Evolutionary conservation across 768 basidiomycete species (phyloP).

Genomic region (Clitopilus hobsonii): DNA sequence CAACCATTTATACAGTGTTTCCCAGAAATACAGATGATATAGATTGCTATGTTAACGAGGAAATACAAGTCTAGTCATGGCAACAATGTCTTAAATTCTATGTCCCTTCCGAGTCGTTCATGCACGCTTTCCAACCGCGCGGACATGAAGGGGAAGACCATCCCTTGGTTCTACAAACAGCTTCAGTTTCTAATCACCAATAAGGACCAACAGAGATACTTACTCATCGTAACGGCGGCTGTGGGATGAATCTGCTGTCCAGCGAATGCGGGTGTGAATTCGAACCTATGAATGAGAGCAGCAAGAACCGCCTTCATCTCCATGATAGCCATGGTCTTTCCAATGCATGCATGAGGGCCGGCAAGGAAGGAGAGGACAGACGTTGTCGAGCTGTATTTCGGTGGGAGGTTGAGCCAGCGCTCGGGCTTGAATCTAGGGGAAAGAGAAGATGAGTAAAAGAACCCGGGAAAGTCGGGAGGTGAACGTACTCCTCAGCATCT

Average conservation of each 20-base stretch:
- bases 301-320: constrained; percentile 41
- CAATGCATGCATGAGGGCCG: constrained; percentile 38
- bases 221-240: constrained; percentile 46
- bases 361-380: constrained; percentile 35
- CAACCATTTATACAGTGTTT: no score
- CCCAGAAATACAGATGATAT: no score
- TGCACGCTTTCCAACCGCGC: not conserved
- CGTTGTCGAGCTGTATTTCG: constrained; percentile 26
- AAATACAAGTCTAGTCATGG: no score
- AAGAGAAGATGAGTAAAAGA: not conserved
- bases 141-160: constrained; percentile 26
- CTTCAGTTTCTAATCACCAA: not conserved
- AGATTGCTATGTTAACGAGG: no score
- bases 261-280: constrained; percentile 35
- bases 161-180: constrained; percentile 29
- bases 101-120: not conserved
- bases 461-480: not conserved
- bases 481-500: constrained; percentile 43
- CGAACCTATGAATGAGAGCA: constrained; percentile 36
- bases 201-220: constrained; percentile 9
- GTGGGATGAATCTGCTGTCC: constrained; percentile 36
- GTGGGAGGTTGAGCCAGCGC: constrained; percentile 40
- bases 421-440: constrained; percentile 36
- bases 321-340: constrained; percentile 38
- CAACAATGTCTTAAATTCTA: no score